These are phyloP conservation scores for Iodosphaeria phyllophila DNA, from an alignment of 2,329 filamentous ascomycete genomes.

Conservation along the genomic window DNA sequence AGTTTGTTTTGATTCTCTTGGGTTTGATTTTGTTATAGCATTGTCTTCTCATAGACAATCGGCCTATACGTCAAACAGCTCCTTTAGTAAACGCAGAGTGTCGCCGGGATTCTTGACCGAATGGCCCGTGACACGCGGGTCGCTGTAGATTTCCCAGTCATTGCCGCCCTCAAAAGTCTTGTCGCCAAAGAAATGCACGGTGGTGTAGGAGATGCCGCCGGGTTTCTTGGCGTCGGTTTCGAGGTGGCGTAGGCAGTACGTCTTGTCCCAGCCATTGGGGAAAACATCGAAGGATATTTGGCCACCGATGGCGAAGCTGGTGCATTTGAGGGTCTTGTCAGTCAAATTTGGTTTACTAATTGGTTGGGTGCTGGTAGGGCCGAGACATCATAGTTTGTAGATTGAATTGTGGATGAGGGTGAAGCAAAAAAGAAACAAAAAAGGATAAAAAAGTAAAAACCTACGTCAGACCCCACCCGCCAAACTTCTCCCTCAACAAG, in stretches of 20 bases:
- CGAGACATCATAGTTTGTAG: no score
- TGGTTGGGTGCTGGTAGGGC: no score
- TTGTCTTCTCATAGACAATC: neutral
- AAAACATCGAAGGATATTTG: constrained; percentile 99
- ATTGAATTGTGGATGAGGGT: no score
- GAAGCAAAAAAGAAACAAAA: constrained; percentile 2
- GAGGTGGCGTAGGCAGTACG: constrained; percentile 79
- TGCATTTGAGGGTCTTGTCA: no score
- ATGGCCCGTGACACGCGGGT: constrained; percentile 70
- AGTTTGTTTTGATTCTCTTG: no score
- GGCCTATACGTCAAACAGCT: constrained; percentile 51
- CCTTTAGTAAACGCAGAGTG: constrained; percentile 61
- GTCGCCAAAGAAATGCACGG: constrained; percentile 95
- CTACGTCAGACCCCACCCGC: constrained; percentile 67
- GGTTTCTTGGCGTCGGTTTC: constrained; percentile 57
- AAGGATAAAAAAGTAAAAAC: constrained; percentile 20
- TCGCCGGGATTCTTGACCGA: constrained; percentile 66
- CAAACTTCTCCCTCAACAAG: constrained; percentile 62
- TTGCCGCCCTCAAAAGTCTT: constrained; percentile 81
- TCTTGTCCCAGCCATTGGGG: constrained; percentile 96
- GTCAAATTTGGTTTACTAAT: no score
- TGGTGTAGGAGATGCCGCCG: constrained; percentile 61
- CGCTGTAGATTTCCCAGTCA: constrained; percentile 84
- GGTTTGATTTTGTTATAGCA: neutral
- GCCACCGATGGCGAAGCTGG: constrained; percentile 79